phyloP scores from a whole-genome alignment of 768 basidiomycete genomes.

The Symmetrospora coprosmae region DNA sequence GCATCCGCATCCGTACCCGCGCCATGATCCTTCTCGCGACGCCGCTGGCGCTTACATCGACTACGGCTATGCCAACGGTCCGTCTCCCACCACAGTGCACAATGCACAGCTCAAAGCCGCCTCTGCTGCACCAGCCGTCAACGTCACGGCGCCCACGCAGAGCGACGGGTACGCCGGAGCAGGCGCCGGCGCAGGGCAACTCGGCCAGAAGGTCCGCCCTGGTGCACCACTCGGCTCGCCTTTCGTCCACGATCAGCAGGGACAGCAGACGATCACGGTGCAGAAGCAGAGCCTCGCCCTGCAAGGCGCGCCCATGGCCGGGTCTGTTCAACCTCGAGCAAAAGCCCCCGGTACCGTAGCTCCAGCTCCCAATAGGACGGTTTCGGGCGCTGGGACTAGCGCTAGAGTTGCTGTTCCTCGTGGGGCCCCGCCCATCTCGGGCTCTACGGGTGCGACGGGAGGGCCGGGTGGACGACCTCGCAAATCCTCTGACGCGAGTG shows the following conservation, averaged over 20 bases:
- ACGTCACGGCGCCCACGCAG: neutral
- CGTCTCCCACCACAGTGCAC: neutral
- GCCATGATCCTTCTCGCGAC: neutral
- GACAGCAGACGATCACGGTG: neutral
- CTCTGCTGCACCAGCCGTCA: neutral
- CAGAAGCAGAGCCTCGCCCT: neutral
- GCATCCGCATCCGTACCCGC: neutral
- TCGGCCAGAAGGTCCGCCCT: too few species aligned
- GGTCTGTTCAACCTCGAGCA: neutral
- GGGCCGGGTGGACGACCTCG: neutral
- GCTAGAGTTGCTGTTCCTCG: neutral
- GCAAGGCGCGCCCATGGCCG: neutral
- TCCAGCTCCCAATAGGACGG: neutral
- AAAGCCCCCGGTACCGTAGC: neutral
- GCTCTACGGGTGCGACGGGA: neutral
- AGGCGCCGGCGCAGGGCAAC: too few species aligned
- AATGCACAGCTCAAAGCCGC: neutral
- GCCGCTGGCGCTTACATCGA: neutral
- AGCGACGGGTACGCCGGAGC: too few species aligned
- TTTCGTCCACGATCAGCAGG: slow-evolving; percentile 6
- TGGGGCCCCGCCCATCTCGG: neutral
- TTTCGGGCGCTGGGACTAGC: neutral
- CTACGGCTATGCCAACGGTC: neutral
- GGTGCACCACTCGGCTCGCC: slow-evolving; percentile 20
- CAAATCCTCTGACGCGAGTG: neutral